Evolutionary conservation across 257 asterid genomes (phyloP).

Genomic region (Coffea canephora): DNA sequence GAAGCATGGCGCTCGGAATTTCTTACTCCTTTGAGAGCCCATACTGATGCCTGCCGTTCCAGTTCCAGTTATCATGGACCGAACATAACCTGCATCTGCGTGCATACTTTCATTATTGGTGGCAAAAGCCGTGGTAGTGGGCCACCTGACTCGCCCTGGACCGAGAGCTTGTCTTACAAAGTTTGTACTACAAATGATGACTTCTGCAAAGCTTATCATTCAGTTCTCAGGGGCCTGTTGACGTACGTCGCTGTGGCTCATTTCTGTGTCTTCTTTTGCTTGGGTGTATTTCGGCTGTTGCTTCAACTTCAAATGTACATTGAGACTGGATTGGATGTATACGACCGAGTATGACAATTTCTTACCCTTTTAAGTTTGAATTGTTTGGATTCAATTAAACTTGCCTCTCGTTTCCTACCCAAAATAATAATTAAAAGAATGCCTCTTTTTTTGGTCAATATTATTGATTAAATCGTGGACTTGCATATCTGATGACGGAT

Average conservation of each 20-base stretch:
- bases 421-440: too few species aligned
- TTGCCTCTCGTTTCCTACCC: too few species aligned
- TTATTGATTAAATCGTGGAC: too few species aligned
- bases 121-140: slow-evolving; percentile 11
- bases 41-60: background rate
- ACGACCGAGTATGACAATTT: background rate
- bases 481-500: too few species aligned
- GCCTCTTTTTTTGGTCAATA: background rate
- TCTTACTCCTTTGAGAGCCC: background rate
- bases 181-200: background rate
- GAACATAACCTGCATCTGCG: background rate
- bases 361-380: background rate
- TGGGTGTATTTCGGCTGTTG: background rate
- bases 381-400: background rate
- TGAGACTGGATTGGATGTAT: background rate
- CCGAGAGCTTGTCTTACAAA: slow-evolving; percentile 17
- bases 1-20: background rate
- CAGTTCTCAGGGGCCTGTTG: slow-evolving; percentile 8
- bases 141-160: slow-evolving; percentile 3
- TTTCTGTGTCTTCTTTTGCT: background rate
- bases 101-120: background rate
- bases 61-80: background rate
- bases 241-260: background rate
- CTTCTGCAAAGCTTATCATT: slow-evolving; percentile 12
- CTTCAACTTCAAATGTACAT: background rate